Conservation (phyloP, 2,329 filamentous ascomycete genomes). For the Exophiala phaeomuriformis region DNA sequence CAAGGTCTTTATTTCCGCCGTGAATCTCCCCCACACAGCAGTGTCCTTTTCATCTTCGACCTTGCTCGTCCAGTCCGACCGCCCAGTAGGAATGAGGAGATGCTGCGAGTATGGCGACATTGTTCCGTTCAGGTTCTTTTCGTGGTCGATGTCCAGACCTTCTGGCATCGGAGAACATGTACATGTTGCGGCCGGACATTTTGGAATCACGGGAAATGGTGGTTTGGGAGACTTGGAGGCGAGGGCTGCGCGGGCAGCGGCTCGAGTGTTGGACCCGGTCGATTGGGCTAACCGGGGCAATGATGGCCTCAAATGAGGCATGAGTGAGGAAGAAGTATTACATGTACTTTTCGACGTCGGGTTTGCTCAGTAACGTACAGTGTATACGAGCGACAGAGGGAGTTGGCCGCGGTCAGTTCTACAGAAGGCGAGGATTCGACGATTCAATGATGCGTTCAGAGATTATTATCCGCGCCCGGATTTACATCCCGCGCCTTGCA, state of each 20-base stretch:
- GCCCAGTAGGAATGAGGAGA: constrained; percentile 73
- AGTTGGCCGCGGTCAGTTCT: no score
- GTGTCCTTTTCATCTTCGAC: constrained; percentile 70
- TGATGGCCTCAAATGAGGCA: constrained; percentile 18
- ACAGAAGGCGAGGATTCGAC: not conserved
- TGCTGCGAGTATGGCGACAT: constrained; percentile 76
- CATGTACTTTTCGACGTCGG: not conserved
- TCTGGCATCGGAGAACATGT: constrained; percentile 64
- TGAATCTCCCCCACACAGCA: constrained; percentile 40
- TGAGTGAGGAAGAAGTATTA: not conserved
- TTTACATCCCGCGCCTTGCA: not conserved
- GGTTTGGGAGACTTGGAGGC: constrained; percentile 26
- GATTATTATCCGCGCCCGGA: not conserved
- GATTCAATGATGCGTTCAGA: not conserved
- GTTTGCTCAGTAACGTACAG: not conserved
- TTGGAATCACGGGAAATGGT: constrained; percentile 43
- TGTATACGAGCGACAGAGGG: no score
- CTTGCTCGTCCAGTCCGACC: constrained; percentile 69
- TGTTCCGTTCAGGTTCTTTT: constrained; percentile 62
- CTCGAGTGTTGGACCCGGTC: not conserved
- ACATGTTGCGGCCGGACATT: constrained; percentile 71
- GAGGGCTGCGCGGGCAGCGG: constrained; percentile 2
- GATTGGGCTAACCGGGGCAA: not conserved
- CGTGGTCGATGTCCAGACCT: constrained; percentile 66
- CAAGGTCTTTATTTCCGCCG: constrained; percentile 61